Conservation (phyloP, 2,329 filamentous ascomycete genomes). For the Graphiopsis chlorocephala region DNA sequence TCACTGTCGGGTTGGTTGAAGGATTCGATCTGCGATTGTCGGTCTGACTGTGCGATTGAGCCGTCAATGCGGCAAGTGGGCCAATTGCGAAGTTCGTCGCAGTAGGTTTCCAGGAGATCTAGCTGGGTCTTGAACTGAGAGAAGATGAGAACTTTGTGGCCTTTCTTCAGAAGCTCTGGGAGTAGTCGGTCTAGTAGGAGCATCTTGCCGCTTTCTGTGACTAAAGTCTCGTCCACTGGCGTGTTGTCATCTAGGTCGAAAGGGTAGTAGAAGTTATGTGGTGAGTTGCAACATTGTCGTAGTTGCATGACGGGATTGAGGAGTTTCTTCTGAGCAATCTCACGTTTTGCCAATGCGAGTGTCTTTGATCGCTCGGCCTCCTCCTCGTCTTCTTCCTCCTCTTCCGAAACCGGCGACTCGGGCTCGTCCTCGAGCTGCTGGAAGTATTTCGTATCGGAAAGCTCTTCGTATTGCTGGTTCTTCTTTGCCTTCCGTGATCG, state of each 20-base stretch:
- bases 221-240: conserved; percentile 70
- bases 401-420: conserved; percentile 40
- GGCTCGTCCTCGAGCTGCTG: conserved; percentile 65
- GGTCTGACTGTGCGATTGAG: conserved; percentile 66
- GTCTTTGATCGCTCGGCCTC: conserved; percentile 65
- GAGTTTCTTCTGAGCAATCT: conserved; percentile 86
- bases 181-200: conserved; percentile 84
- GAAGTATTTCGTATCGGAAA: conserved; percentile 85
- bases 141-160: conserved; percentile 92
- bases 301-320: conserved; percentile 92
- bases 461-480: conserved; percentile 62
- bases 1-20: conserved; percentile 44
- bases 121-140: conserved; percentile 95
- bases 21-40: conserved; percentile 48
- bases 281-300: conserved; percentile 85
- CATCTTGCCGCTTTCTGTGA: conserved; percentile 93
- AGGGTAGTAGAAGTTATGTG: conserved; percentile 95
- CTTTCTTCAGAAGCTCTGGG: conserved; percentile 66
- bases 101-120: conserved; percentile 87
- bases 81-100: conserved; percentile 72
- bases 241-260: conserved; percentile 63
- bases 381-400: conserved; percentile 50
- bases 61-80: conserved; percentile 88
- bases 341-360: conserved; percentile 76
- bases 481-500: conserved; percentile 52